A percentile compares a stretch with the other conserved stretches of the same genome.
phyloP scores from a whole-genome alignment of 805 yeast genomes.

The Kurtzmaniella cleridarum region DNA sequence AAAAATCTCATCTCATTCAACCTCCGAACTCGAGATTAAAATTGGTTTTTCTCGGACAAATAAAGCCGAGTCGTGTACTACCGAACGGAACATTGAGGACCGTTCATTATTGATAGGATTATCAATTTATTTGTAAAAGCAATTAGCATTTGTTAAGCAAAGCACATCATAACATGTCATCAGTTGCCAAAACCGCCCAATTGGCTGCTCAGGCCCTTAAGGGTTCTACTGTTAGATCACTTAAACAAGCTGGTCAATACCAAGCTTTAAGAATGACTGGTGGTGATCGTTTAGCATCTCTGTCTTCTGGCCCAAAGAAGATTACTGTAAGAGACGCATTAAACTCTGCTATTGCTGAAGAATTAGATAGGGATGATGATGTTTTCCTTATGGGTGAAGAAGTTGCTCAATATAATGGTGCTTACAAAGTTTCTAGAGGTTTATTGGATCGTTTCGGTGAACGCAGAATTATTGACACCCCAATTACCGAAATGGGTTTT shows the following conservation, averaged over 20 bases:
- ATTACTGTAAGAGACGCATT: conserved; percentile 97
- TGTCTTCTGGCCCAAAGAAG: conserved; percentile 46
- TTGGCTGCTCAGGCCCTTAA: conserved; percentile 33
- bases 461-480: conserved; percentile 89
- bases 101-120: conserved; percentile 2
- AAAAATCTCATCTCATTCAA: not conserved
- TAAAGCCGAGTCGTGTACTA: conserved; percentile 10
- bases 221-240: conserved; percentile 14
- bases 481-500: conserved; percentile 99
- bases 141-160: conserved; percentile 8
- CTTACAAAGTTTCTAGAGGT: conserved; percentile 95
- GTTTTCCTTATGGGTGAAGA: conserved; percentile 98
- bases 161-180: conserved; percentile 23
- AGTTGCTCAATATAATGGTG: conserved; percentile 99
- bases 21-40: conserved; percentile 1
- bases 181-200: conserved; percentile 41
- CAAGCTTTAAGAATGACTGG: conserved; percentile 32
- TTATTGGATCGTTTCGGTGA: conserved; percentile 93
- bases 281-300: conserved; percentile 37
- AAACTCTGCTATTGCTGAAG: conserved; percentile 93
- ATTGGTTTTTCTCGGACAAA: conserved; percentile 8
- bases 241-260: conserved; percentile 26
- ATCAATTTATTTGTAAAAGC: conserved; percentile 1
- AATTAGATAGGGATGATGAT: conserved; percentile 89
- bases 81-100: conserved; percentile 3